phyloP scores from a whole-genome alignment of 2,329 filamentous ascomycete genomes.

The Colletotrichum endophyticum region DNA sequence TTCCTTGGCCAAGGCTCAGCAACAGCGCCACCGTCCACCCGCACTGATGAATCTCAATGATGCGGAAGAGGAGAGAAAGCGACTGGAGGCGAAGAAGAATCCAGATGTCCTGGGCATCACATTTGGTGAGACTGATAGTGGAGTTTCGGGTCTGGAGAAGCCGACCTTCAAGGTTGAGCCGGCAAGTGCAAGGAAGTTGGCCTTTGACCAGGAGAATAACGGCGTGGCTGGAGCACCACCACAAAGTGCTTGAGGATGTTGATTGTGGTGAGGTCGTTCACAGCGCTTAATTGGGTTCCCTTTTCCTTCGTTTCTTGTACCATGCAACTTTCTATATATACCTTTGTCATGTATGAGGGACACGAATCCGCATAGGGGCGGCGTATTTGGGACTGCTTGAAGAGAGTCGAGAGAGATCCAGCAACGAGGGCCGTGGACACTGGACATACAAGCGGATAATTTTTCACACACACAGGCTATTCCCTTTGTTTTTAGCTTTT shows the following conservation, averaged over 20 bases:
- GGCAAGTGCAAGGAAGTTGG: conserved; percentile 25
- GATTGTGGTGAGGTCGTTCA: neutral
- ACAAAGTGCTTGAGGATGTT: conserved; percentile 32
- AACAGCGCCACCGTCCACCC: conserved; percentile 88
- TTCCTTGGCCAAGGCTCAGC: conserved; percentile 83
- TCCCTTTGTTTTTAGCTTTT: conserved; percentile 13
- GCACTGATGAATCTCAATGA: conserved; percentile 73
- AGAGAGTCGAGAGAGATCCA: conserved; percentile 1
- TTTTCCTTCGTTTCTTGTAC: conserved; percentile 20
- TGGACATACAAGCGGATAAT: conserved; percentile 21
- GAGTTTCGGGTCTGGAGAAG: conserved; percentile 47
- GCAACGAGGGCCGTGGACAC: neutral
- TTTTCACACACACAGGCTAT: conserved; percentile 8
- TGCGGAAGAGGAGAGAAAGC: conserved; percentile 28
- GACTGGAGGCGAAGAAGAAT: conserved; percentile 29
- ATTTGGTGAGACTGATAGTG: conserved; percentile 48
- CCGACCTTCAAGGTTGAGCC: conserved; percentile 35
- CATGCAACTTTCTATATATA: conserved; percentile 20
- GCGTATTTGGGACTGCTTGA: conserved; percentile 20
- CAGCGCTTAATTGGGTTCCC: neutral
- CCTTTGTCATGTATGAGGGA: conserved; percentile 23
- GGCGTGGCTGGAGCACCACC: conserved; percentile 26
- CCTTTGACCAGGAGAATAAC: conserved; percentile 30
- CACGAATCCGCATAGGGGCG: conserved; percentile 21
- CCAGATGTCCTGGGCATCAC: conserved; percentile 45